Conservation (phyloP, 2,329 filamentous ascomycete species). For the Pseudocercospora pini-densiflorae region DNA sequence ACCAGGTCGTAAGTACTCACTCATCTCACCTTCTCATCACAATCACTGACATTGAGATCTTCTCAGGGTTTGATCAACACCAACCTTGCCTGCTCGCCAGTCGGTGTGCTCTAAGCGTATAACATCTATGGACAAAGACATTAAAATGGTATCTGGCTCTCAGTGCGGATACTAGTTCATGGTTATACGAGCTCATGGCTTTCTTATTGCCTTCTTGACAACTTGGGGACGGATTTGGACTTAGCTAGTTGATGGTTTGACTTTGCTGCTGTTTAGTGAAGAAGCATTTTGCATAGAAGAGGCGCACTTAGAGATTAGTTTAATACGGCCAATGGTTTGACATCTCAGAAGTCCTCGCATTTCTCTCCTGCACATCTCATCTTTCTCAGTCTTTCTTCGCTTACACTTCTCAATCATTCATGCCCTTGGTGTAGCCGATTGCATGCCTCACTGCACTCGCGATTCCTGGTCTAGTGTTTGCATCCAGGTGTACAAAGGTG, state of each 20-base stretch:
- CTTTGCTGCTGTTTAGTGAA: background rate
- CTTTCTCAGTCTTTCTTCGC: background rate
- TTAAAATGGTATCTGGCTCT: background rate
- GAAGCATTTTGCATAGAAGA: conserved; percentile 1
- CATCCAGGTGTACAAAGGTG: conserved; percentile 29
- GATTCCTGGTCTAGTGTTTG: conserved; percentile 9
- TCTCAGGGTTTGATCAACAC: background rate
- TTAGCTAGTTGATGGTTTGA: background rate
- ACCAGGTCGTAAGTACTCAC: background rate
- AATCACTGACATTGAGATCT: background rate
- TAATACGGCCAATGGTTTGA: conserved; percentile 6
- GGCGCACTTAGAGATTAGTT: background rate
- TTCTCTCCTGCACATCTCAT: background rate
- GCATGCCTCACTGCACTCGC: conserved; percentile 15
- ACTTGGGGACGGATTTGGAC: background rate
- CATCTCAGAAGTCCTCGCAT: background rate
- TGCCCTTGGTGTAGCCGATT: conserved; percentile 16
- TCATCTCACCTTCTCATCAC: background rate
- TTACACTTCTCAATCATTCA: conserved; percentile 11
- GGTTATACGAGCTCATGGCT: conserved; percentile 6
- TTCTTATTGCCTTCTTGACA: conserved; percentile 1
- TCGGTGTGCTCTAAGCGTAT: background rate
- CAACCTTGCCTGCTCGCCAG: background rate
- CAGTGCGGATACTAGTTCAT: background rate
- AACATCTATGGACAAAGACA: background rate